Base-by-base conservation (phyloP, 257 asterid species). In the Solanum pinnatisectum region DNA sequence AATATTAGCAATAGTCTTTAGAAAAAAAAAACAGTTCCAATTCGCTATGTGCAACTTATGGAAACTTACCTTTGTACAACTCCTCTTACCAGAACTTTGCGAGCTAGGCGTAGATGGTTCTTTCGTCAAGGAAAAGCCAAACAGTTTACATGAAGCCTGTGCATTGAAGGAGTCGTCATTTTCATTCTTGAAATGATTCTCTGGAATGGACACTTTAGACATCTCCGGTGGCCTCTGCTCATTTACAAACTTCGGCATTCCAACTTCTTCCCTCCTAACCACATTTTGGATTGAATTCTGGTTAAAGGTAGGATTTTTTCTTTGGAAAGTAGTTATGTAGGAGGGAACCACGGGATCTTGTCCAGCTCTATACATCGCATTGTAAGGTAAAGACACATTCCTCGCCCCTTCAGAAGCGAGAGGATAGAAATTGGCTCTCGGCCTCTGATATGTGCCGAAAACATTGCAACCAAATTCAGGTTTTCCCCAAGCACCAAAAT, bases 341-440 rank as follows among this genome's bases (percentile, higher is more conserved):
- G 99, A 89, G 27, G 90, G 88, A 93, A 93, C 67, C 2, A 89
- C 79, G 73, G 95, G 94, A 91, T 91, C 91, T 88, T 94, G 94
- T 89, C 92, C 94, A 49, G 90, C 87, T 90, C 92, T 86, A 82
- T 90, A 93, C 87, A 92, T 79, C 74, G 92, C 93, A 84, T 91
- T 94, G 88, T 88, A 93, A 2, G 95, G 96, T 68, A 95, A 84
- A 65, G 88, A 89, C 90, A 93, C 65, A 84, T 90, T 95, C 90
- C 98, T 90, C 84, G 94, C 87, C 84, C 98, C 98, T 92, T 97
- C 98, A 1, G 99, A 95, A 88, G 96, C 98, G 77, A 96, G 91
- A 65, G 98, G 98, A 84, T 97, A 97, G 92, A 92, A 93, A 91
- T 92, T 88, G 68, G 94, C 88, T 16, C 91, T 59, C 35, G 94